phyloP scores from a whole-genome alignment of 2,329 filamentous ascomycete species.

The Paracamarosporium sp. region DNA sequence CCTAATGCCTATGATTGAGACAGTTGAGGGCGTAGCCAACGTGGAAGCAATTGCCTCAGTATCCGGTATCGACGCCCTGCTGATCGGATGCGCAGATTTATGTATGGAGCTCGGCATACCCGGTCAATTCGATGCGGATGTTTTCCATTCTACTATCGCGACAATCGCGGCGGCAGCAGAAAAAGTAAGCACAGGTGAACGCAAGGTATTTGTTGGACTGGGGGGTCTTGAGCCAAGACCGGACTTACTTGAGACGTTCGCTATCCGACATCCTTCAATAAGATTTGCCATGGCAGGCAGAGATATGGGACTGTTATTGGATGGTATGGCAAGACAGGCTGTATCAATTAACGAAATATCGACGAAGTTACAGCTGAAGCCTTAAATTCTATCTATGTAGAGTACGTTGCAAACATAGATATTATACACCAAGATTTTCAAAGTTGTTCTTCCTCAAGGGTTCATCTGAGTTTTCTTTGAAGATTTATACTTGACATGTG shows the following conservation, averaged over 20 bases:
- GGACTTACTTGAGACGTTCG: neutral
- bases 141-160: neutral
- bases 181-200: neutral
- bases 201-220: neutral
- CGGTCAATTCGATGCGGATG: neutral
- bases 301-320: neutral
- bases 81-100: neutral
- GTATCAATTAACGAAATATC: neutral
- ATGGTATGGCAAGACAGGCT: neutral
- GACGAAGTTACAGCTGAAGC: neutral
- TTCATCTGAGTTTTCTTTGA: no score
- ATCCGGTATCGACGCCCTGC: neutral
- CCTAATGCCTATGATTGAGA: neutral
- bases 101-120: neutral
- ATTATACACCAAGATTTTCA: no score
- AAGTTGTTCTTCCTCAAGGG: no score
- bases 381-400: neutral
- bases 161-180: neutral
- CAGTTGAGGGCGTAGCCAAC: neutral
- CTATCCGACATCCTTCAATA: neutral
- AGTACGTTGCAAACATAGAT: no score
- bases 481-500: no score
- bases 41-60: neutral
- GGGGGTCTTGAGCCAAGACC: neutral
- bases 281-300: neutral